Evolutionary conservation across 257 asterid species (phyloP).

Genomic region (Gentiana dahurica): DNA sequence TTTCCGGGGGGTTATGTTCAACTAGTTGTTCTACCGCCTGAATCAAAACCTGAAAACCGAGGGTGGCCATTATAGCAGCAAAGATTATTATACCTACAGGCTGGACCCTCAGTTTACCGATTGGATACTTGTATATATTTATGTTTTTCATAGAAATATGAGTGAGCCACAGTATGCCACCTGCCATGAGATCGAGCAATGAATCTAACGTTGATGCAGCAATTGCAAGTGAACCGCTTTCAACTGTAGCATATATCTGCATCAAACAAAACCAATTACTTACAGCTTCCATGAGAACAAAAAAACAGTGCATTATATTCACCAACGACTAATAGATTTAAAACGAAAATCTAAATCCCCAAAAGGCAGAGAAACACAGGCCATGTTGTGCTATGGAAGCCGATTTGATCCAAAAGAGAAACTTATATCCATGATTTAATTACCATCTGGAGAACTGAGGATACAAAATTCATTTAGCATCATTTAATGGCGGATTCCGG

Average conservation of each 20-base stretch:
- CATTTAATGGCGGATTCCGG: no score
- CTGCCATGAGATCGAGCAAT: constrained; percentile 93
- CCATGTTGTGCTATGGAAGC: no score
- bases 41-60: constrained; percentile 82
- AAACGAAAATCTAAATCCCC: no score
- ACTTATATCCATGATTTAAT: no score
- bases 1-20: constrained; percentile 37
- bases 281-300: no score
- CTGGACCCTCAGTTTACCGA: constrained; percentile 91
- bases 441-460: no score
- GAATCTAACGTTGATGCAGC: constrained; percentile 98
- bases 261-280: not conserved
- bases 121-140: constrained; percentile 81
- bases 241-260: constrained; percentile 65
- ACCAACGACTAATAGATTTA: no score
- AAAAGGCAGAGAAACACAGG: no score
- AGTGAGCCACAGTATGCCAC: constrained; percentile 86
- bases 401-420: no score
- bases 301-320: not conserved
- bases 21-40: constrained; percentile 68
- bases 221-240: constrained; percentile 80
- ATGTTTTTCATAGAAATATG: constrained; percentile 76
- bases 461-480: no score
- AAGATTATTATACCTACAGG: constrained; percentile 90
- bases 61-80: constrained; percentile 95